Evolutionary conservation across 345 rosid species (phyloP).

Genomic region (Anacardium occidentale): DNA sequence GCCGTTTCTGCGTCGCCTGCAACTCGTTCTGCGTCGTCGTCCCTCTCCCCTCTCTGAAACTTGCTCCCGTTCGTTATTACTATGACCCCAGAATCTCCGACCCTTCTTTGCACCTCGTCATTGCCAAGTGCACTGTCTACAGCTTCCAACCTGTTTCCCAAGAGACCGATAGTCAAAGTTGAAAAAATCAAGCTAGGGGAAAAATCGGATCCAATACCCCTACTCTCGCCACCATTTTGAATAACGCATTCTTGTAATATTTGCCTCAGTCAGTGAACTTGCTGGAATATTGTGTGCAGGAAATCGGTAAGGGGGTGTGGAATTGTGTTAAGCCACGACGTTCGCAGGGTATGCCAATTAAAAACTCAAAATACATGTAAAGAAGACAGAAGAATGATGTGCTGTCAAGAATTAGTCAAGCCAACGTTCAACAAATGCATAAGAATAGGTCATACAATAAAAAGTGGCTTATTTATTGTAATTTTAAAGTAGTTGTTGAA

Average conservation of each 20-base stretch:
- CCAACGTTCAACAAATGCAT: too few species aligned
- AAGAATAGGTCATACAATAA: too few species aligned
- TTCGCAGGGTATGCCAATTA: too few species aligned
- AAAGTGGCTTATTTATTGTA: too few species aligned
- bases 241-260: neutral
- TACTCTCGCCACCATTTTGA: neutral
- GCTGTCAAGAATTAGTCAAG: too few species aligned
- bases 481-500: too few species aligned
- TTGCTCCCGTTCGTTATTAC: neutral
- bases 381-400: too few species aligned
- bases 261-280: neutral
- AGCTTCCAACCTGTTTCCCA: neutral
- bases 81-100: neutral
- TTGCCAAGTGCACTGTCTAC: neutral
- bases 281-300: neutral
- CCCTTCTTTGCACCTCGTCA: neutral
- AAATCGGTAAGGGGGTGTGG: neutral
- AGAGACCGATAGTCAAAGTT: neutral
- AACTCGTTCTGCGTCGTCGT: conserved; percentile 23
- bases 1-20: conserved; percentile 31
- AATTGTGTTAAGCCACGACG: too few species aligned
- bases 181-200: neutral
- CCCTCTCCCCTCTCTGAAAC: neutral
- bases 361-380: too few species aligned
- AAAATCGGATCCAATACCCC: neutral